phyloP scores from a whole-genome alignment of 495 filamentous ascomycete genomes.

The Aspergillus cavernicola region DNA sequence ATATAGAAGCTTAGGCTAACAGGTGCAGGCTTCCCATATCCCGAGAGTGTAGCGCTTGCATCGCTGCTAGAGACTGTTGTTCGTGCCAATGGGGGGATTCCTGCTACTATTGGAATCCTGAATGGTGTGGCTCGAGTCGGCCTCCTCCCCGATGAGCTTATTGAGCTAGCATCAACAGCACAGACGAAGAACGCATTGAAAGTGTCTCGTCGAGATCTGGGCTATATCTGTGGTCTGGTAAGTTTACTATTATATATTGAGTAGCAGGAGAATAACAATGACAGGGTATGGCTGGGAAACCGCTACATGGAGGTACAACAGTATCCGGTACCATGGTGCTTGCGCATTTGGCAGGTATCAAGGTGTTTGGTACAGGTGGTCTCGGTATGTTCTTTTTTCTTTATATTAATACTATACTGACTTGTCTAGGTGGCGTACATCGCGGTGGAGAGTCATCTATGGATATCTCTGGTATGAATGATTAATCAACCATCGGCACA shows the following conservation, averaged over 20 bases:
- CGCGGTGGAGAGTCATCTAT: constrained; percentile 78
- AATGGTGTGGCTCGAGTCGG: constrained; percentile 80
- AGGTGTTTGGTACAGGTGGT: constrained; percentile 83
- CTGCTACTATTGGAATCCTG: constrained; percentile 86
- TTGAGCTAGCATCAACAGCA: constrained; percentile 62
- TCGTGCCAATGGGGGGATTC: constrained; percentile 75
- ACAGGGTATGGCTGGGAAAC: constrained; percentile 60
- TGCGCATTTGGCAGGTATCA: constrained; percentile 82
- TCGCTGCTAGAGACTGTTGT: constrained; percentile 69
- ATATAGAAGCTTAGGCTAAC: neutral
- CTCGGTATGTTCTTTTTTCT: constrained; percentile 31
- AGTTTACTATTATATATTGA: constrained; percentile 11
- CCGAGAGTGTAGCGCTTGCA: constrained; percentile 72
- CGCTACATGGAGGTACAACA: constrained; percentile 84
- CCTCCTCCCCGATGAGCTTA: constrained; percentile 63
- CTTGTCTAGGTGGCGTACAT: constrained; percentile 79
- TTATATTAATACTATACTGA: constrained; percentile 2
- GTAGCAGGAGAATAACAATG: neutral
- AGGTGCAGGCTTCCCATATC: constrained; percentile 73
- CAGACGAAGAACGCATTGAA: constrained; percentile 64
- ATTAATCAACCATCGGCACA: neutral
- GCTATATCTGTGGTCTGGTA: constrained; percentile 78
- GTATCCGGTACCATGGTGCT: constrained; percentile 90
- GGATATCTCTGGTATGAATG: constrained; percentile 68
- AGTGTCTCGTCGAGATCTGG: constrained; percentile 80